Evolutionary conservation across 2,329 filamentous ascomycete genomes (phyloP).

Genomic region (Neofusicoccum sp.): DNA sequence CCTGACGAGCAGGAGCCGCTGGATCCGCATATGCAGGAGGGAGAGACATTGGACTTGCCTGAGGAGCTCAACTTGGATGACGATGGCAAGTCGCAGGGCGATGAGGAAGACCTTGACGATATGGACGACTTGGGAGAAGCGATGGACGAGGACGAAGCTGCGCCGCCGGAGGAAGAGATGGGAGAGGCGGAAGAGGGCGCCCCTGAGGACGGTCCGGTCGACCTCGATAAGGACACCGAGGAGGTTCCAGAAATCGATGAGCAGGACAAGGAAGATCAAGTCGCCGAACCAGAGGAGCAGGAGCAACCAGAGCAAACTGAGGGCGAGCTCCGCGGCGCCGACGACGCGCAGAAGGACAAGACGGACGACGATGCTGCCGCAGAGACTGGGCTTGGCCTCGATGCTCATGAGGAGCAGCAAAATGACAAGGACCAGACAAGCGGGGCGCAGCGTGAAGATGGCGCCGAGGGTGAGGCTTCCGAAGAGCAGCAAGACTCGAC

Average conservation of each 20-base stretch:
- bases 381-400: conserved; percentile 67
- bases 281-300: conserved; percentile 50
- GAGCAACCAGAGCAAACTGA: conserved; percentile 41
- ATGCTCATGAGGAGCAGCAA: conserved; percentile 59
- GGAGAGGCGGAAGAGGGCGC: conserved; percentile 40
- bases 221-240: conserved; percentile 38
- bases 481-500: conserved; percentile 65
- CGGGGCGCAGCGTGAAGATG: conserved; percentile 65
- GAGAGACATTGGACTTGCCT: conserved; percentile 79
- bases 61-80: conserved; percentile 86
- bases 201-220: conserved; percentile 32
- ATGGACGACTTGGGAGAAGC: conserved; percentile 52
- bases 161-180: conserved; percentile 38
- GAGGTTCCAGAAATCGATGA: conserved; percentile 39
- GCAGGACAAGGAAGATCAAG: conserved; percentile 43
- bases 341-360: conserved; percentile 40
- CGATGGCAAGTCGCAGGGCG: conserved; percentile 51
- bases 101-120: conserved; percentile 51
- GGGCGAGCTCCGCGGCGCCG: conserved; percentile 23
- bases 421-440: conserved; percentile 63
- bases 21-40: conserved; percentile 78
- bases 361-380: conserved; percentile 56
- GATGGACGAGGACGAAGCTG: conserved; percentile 44
- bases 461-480: conserved; percentile 65
- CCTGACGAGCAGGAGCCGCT: conserved; percentile 68